These are phyloP conservation scores for Taiozyma onychis DNA, from an alignment of 1,139 yeast genomes.

Conservation along the genomic window DNA sequence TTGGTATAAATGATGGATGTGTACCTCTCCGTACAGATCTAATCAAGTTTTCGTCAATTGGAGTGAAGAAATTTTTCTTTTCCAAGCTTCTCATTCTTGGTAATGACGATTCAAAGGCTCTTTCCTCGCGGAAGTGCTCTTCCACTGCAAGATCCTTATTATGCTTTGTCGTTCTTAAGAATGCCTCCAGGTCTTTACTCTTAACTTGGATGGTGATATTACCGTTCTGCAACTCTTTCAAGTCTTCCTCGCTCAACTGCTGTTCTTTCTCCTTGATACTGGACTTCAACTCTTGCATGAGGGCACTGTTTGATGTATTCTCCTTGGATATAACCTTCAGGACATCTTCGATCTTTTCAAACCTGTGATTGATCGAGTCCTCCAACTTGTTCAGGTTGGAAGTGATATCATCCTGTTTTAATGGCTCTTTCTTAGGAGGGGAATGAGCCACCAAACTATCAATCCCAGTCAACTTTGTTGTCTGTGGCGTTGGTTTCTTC, in stretches of 20 bases:
- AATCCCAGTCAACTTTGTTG: not conserved
- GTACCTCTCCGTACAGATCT: slow-evolving; percentile 8
- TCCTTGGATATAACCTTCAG: slow-evolving; percentile 15
- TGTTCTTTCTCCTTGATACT: not conserved
- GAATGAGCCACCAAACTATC: not conserved
- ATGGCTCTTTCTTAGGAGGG: not conserved
- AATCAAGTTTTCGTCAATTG: slow-evolving; percentile 25
- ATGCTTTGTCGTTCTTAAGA: slow-evolving; percentile 39
- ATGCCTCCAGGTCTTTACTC: slow-evolving; percentile 28
- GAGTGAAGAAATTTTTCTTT: slow-evolving; percentile 46
- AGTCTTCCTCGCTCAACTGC: not conserved
- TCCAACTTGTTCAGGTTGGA: slow-evolving; percentile 4
- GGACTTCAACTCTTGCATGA: slow-evolving; percentile 3
- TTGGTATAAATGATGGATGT: slow-evolving; percentile 6
- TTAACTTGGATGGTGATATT: slow-evolving; percentile 4
- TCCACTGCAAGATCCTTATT: slow-evolving; percentile 37
- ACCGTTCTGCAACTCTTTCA: not conserved
- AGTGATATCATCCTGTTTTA: slow-evolving; percentile 1
- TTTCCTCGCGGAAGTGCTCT: slow-evolving; percentile 40
- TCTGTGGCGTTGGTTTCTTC: not conserved
- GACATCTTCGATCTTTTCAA: slow-evolving; percentile 11
- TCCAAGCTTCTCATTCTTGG: slow-evolving; percentile 37
- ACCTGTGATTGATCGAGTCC: slow-evolving; percentile 5
- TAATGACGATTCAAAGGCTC: slow-evolving; percentile 50
- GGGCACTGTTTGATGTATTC: not conserved